These are phyloP conservation scores for Penicillium sp. DNA, from an alignment of 2,329 filamentous ascomycete genomes.

Conservation along the genomic window DNA sequence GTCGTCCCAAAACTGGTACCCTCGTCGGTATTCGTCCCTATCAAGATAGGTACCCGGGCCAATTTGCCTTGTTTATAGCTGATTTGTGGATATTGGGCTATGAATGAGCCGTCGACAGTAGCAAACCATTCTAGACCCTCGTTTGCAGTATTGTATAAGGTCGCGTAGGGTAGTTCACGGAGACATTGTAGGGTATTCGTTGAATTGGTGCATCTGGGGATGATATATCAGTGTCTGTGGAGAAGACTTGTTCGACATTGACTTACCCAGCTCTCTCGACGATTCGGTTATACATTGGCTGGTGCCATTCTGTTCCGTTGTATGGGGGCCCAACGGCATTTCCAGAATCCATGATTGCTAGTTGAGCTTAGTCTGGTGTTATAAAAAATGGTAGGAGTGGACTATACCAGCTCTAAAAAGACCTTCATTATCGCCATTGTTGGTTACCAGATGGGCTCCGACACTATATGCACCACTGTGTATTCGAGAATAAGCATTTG, in stretches of 20 bases:
- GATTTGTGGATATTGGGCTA: constrained; percentile 53
- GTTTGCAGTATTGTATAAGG: constrained; percentile 26
- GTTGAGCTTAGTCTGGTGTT: background rate
- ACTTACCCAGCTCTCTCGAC: constrained; percentile 28
- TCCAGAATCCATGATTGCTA: constrained; percentile 36
- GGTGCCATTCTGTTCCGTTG: constrained; percentile 36
- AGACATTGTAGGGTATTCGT: constrained; percentile 32
- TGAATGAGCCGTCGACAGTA: constrained; percentile 57
- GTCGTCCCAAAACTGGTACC: constrained; percentile 57
- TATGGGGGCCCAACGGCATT: constrained; percentile 34
- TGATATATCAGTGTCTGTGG: background rate
- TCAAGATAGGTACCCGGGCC: constrained; percentile 62
- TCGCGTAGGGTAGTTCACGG: constrained; percentile 28
- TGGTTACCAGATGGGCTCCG: constrained; percentile 32
- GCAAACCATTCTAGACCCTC: constrained; percentile 39
- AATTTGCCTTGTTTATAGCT: constrained; percentile 60
- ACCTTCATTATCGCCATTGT: constrained; percentile 32
- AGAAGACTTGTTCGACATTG: background rate
- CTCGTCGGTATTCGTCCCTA: constrained; percentile 66
- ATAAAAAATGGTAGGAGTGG: background rate
- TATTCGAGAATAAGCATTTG: background rate
- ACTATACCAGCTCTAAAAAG: constrained; percentile 32
- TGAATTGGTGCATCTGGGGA: constrained; percentile 26
- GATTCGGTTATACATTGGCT: constrained; percentile 35
- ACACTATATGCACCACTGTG: constrained; percentile 35